These are phyloP conservation scores for Boletellus dicymbophilus DNA, from an alignment of 1,284 basidiomycete species.

Conservation along the genomic window DNA sequence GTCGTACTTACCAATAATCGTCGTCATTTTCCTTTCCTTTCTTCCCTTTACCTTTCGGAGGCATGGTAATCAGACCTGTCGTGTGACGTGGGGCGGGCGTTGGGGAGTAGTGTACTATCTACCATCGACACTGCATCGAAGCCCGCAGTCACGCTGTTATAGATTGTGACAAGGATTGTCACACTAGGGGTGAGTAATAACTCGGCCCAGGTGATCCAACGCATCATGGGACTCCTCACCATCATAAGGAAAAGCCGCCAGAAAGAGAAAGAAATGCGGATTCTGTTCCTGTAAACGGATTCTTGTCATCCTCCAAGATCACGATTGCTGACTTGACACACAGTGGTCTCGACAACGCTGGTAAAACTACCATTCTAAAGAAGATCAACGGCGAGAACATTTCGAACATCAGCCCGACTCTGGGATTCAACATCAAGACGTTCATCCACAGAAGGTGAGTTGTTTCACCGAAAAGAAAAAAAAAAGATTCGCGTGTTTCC, in stretches of 20 bases:
- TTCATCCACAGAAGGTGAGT: slow-evolving; percentile 87
- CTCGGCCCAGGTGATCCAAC: too few species aligned
- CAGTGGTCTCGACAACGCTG: slow-evolving; percentile 98
- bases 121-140: too few species aligned
- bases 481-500: slow-evolving; percentile 18
- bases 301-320: slow-evolving; percentile 10
- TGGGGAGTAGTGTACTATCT: too few species aligned
- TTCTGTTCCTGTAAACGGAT: slow-evolving; percentile 95
- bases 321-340: too few species aligned
- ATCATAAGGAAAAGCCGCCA: slow-evolving; percentile 96
- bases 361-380: slow-evolving; percentile 98
- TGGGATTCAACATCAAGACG: slow-evolving; percentile 99
- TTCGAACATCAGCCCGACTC: slow-evolving; percentile 85
- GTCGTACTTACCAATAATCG: slow-evolving; percentile 72
- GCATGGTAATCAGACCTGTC: slow-evolving; percentile 51
- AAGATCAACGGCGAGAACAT: slow-evolving; percentile 93
- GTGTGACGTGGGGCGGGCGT: background rate
- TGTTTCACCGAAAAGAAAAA: too few species aligned
- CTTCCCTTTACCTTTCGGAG: slow-evolving; percentile 89
- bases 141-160: too few species aligned
- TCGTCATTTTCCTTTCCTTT: slow-evolving; percentile 85
- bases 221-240: slow-evolving; percentile 85
- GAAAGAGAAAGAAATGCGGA: slow-evolving; percentile 95
- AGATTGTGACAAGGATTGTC: too few species aligned
- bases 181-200: too few species aligned